Evolutionary conservation across 1,284 basidiomycete genomes (phyloP), one percentile per base, ranked within the genome.

Genomic region (Fistulinella cinereoalba): DNA sequence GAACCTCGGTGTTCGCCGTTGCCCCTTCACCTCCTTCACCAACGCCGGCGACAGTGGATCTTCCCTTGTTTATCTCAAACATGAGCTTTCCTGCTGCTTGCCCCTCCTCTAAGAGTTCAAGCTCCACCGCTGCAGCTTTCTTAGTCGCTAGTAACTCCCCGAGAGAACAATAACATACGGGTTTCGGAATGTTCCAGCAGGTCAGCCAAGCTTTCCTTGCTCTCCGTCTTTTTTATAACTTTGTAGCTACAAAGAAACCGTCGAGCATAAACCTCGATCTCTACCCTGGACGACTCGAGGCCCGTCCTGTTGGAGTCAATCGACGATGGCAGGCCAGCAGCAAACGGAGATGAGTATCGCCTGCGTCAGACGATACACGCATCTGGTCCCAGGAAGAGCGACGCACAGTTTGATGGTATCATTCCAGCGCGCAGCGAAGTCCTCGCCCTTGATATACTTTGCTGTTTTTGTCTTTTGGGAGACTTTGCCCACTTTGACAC

Each of bases 201-300:
- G 39, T 63, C 61, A 3, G 60, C 61, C 2, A 67, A 43, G 23
- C 60, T 66, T 46, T 66, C 63, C 32, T 60, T 67, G 37, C 55
- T 66, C 45, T 63, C 61, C 27, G 61, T 63, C 50, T 63, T 67
- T 46, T 63, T 63, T 44, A 63, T 63, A 49, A 66, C 11, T 23
- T 67, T 63, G 53, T 65, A 67, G 38, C 32, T 66, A n/a, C 63
- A 63, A 43, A 66, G 65, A 24, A 67, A 63, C 1, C 60, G 39
- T 12, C 62, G 55, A 3, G 61, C 61, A 8, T 57, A 67, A 12
- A 67, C 65, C 37, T 67, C 65, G 19, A 63, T 63, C 40, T 67
- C 65, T 15, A 63, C 50, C 38, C 50, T 63, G 50, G 61, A 65
- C 28, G 65, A 63, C 47, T 61, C 61, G 13, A 66, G 37, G 7